Evolutionary conservation across 164 flowering plant species (phyloP), one percentile per base, ranked within the genome.

Genomic region (Dillenia suffruticosa): DNA sequence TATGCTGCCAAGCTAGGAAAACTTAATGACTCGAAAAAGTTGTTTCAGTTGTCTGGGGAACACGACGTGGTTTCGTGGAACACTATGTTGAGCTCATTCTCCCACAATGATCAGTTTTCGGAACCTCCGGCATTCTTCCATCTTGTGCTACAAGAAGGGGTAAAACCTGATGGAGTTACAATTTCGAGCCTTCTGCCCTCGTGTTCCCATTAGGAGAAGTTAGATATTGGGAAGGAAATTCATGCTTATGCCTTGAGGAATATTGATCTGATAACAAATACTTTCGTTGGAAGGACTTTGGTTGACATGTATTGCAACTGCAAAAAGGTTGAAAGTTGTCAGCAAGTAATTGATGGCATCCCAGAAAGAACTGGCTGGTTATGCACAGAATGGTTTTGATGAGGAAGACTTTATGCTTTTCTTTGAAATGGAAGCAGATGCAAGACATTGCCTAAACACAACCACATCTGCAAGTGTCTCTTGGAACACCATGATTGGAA

Each of bases 221-320:
- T 90, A 59, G 73, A 67, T 15, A 19, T 65, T 9, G 95, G 97
- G 19, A 86, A 75, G 72, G 81, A 79, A 72, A 82, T 90, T 44
- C 97, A 90, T 81, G 87, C 83, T 19, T 82, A 74, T 72, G 89
- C 74, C 44, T 59, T 83, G 62, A 86, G 74, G 70, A 77, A 78
- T 53, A 73, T 70, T 19, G 66, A 69, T 61, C 64, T 86, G 46
- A 68, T 65, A 58, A 71, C 63, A 46, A 87, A 87, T 70, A 71
- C 90, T 24, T 86, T 68, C 61, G 86, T 87, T 19, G 81, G 77
- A 9, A 86, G 90, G 75, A 87, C 97, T 65, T 69, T 90, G 49
- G 92, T 90, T 49, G 97, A 90, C 72, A 86, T 90, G 97, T 90
- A 88, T 64, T 86, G 87, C 68, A 88, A 86, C 51, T 90, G 94